Base-by-base conservation (phyloP, 2,329 filamentous ascomycete species). In the Westerdykella aurantiaca region DNA sequence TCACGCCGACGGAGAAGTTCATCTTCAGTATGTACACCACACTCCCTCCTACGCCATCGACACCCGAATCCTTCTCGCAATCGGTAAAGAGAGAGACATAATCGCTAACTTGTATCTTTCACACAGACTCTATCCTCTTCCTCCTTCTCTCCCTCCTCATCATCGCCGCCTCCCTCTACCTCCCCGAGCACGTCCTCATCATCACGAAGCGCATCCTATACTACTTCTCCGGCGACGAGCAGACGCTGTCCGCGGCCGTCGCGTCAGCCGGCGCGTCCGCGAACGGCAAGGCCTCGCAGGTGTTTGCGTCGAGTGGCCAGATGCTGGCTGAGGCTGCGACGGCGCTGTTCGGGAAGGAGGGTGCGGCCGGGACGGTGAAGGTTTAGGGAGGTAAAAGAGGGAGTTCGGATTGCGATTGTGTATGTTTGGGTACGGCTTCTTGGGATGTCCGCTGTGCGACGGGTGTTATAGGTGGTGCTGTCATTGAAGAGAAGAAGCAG, bases 81-180 rank as follows among this genome's bases (percentile, higher is more conserved):
- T 22, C 7, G 13, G n/a, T 21, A 12, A n/a, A 6, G 11, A 10
- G 38, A 17, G n/a, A 38, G 44, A 22, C 2, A 35, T 31, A 14
- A 25, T 41, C 12, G 44, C 48, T 56, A 48, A 55, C 37, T 12
- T 33, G 13, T 21, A 18, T 11, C 1, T 1, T 23, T 1, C 58
- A 93, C 86, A 90, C 60, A 96, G 91, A 94, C 74, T 90, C 88
- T 21, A 78, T 96, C 60, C 79, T 96, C 64, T 93, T 98, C 76
- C 83, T 95, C 58, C 83, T 95, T 64, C 77, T 88, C 69, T 84
- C 85, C 61, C 83, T 97, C 71, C 82, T 93, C 60, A 78, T 87
- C 59, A 89, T 94, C 63, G 93, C 89, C 55, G 83, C 83, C 42
- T 85, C 87, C 52, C 82, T 97, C 52, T 98, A 98, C 75, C 86